Conservation (phyloP, 2,329 filamentous ascomycete species). For the Cordyceps javanica region DNA sequence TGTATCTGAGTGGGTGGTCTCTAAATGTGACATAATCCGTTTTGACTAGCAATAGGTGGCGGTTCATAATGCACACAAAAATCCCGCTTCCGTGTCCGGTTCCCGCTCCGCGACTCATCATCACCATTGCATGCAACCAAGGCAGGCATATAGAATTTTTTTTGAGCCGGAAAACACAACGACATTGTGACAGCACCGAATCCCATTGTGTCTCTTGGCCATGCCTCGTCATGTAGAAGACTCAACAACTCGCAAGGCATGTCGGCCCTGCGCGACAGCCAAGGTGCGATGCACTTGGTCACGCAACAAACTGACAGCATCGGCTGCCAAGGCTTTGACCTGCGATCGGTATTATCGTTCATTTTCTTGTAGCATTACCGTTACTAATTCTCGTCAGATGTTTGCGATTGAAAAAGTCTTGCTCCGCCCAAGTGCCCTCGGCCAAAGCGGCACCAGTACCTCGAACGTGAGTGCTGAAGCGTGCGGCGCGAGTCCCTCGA, state of each 20-base stretch:
- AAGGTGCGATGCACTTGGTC: conserved; percentile 3
- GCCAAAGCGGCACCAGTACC: background rate
- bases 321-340: background rate
- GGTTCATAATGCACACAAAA: too few relatives aligned
- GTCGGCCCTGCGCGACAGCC: background rate
- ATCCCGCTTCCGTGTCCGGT: conserved; percentile 5
- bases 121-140: background rate
- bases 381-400: background rate
- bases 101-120: background rate
- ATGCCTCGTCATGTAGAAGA: background rate
- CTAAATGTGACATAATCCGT: too few relatives aligned
- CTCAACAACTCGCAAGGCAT: background rate
- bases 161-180: too few relatives aligned
- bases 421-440: background rate
- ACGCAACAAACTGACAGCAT: background rate
- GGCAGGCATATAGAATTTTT: background rate
- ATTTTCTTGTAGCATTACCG: background rate
- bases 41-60: too few relatives aligned
- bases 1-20: too few relatives aligned
- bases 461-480: background rate
- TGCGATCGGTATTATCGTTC: conserved; percentile 4
- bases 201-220: background rate
- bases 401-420: background rate
- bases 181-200: background rate
- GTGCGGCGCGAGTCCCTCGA: background rate